Base-by-base conservation (phyloP, 139 green algal species). In the Micromonas pusilla region DNA sequence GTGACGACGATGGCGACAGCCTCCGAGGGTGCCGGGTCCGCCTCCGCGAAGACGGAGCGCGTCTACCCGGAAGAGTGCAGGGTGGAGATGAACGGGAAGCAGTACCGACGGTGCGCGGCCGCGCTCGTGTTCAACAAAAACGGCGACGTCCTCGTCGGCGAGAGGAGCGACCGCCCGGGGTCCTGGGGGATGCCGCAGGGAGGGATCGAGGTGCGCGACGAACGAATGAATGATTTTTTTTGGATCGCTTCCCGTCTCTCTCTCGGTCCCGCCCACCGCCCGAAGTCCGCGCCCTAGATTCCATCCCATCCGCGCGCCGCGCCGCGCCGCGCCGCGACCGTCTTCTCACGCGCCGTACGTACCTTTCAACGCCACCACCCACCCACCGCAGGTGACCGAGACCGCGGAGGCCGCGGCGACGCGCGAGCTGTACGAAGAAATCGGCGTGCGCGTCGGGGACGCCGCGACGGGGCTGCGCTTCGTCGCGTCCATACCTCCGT, bases 391-490 rank as follows among this genome's bases (percentile, higher is more conserved):
- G n/a, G n/a, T n/a, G n/a, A n/a, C n/a, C n/a, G 68, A 75, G 38
- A 63, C 37, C 1, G 23, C 20, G 20, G 20, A 4, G 23, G 68
- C 52, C 23, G 68, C 68, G 68, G 68, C 68, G 68, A 63, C 68
- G 68, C 26, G 68, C 5, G 68, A 75, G 68, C 9, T 75, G 23
- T 75, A 64, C 37, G 68, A 75, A 62, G 68, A 75, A 36, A 62
- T 39, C 30, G 68, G 68, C 20, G 62, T 75, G 30, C 4, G n/a
- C 3, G 23, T 23, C 9, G 2, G n/a, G 25, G 33, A 75, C 30
- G 25, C 31, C 33, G 37, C 66, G 4, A 31, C 20, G 31, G 33
- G 31, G 32, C 34, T 63, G 25, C 6, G 21, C 19, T 16, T 75
- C 37, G 2, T 75, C 20, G 34, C 26, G 1, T 34, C 16, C 1